A percentile compares a stretch with the other conserved stretches of the same genome.
Conservation (phyloP, 352 stramenopile species). For the Globisporangium splendens region DNA sequence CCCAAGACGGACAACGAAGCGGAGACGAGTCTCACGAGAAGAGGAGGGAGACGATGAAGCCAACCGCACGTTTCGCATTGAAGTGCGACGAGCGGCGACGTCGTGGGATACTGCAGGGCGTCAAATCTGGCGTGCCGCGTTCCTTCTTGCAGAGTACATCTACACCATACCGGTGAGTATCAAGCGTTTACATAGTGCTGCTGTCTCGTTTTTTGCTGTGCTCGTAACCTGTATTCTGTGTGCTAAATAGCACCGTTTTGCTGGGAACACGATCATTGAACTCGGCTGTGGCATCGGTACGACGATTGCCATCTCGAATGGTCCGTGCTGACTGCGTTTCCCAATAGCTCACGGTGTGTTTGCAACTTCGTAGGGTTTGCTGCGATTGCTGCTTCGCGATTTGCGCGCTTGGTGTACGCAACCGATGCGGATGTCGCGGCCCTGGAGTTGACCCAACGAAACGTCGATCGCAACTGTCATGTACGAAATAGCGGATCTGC, state of each 20-base stretch:
- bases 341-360: too few relatives aligned
- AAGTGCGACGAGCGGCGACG: slow-evolving; percentile 12
- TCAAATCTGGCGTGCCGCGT: slow-evolving; percentile 52
- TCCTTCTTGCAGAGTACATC: slow-evolving; percentile 55
- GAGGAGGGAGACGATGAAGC: slow-evolving; percentile 1
- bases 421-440: slow-evolving; percentile 39
- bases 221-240: not conserved
- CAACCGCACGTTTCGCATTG: slow-evolving; percentile 19
- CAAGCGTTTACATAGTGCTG: not conserved
- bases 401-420: slow-evolving; percentile 36
- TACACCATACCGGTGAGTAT: slow-evolving; percentile 17
- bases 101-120: slow-evolving; percentile 34
- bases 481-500: slow-evolving; percentile 8
- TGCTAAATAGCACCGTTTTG: slow-evolving; percentile 22
- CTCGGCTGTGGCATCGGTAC: slow-evolving; percentile 54
- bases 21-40: slow-evolving; percentile 1
- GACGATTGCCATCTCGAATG: not conserved
- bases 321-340: not conserved
- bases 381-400: slow-evolving; percentile 33
- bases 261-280: slow-evolving; percentile 36
- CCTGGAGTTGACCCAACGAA: slow-evolving; percentile 31
- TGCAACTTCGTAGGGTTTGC: slow-evolving; percentile 29
- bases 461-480: slow-evolving; percentile 27
- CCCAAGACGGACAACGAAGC: slow-evolving; percentile 1
- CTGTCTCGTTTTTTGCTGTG: not conserved